These are phyloP conservation scores for Eimeria sp. DNA, from an alignment of 169 alveolate genomes.

Conservation along the genomic window DNA sequence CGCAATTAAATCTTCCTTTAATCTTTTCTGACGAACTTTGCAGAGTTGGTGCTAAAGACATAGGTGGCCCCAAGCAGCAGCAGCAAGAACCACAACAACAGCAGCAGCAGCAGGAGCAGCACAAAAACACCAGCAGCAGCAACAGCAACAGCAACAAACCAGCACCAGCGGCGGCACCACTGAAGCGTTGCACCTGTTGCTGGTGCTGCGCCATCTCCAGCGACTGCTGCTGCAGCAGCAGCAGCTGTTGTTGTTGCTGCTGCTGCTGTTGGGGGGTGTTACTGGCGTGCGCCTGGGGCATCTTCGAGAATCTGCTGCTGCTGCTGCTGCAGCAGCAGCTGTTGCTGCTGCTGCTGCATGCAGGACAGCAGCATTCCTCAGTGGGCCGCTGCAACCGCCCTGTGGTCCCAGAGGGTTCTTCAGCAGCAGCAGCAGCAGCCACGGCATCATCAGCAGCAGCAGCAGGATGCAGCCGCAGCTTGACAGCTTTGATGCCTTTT, in stretches of 20 bases:
- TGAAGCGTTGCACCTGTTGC: not conserved
- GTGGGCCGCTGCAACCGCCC: not conserved
- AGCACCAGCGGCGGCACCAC: not conserved
- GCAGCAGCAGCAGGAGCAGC: conserved; percentile 18
- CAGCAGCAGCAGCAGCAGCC: conserved; percentile 30
- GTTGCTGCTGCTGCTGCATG: conserved; percentile 12
- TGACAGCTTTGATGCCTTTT: conserved; percentile 18
- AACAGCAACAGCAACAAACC: not conserved
- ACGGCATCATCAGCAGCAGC: not conserved
- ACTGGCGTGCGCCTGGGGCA: not conserved
- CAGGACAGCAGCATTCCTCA: not conserved
- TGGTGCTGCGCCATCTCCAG: not conserved
- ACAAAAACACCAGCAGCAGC: not conserved
- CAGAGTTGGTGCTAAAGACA: not conserved
- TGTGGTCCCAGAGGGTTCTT: not conserved
- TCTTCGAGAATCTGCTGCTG: not conserved
- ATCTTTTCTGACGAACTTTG: not conserved
- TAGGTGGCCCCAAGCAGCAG: not conserved
- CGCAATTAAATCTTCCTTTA: not conserved
- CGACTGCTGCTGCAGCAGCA: not conserved
- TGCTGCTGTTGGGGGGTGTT: conserved; percentile 23
- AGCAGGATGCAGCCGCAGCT: not conserved
- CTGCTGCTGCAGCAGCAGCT: too few species aligned
- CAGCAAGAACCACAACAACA: not conserved
- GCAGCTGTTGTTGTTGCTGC: not conserved